phyloP scores from a whole-genome alignment of 2,329 filamentous ascomycete species.

The Emergomyces africanus region DNA sequence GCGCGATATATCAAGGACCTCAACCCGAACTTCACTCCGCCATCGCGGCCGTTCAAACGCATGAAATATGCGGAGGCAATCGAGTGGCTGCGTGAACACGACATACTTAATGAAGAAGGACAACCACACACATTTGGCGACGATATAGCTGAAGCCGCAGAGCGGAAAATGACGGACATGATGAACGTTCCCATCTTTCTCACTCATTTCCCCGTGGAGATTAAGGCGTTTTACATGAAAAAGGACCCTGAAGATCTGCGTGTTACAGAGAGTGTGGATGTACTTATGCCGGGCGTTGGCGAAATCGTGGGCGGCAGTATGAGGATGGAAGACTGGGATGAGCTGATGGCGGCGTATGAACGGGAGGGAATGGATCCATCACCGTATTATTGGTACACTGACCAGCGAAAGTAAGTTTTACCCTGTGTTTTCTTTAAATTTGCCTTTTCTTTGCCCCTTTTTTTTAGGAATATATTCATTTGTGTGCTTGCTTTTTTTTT shows the following conservation, averaged over 20 bases:
- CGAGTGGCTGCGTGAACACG: constrained; percentile 78
- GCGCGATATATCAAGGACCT: constrained; percentile 65
- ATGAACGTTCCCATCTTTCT: constrained; percentile 94
- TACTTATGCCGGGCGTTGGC: constrained; percentile 81
- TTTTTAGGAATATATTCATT: neutral
- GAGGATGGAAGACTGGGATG: constrained; percentile 86
- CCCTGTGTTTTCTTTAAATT: constrained; percentile 3
- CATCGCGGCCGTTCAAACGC: constrained; percentile 75
- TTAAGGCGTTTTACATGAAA: constrained; percentile 99
- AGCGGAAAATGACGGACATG: constrained; percentile 91
- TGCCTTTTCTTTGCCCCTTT: neutral
- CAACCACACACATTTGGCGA: constrained; percentile 86
- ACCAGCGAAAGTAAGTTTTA: constrained; percentile 72
- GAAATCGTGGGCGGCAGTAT: constrained; percentile 96
- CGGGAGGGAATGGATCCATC: constrained; percentile 71
- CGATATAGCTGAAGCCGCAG: constrained; percentile 94
- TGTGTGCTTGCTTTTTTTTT: neutral
- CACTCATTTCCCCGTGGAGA: constrained; percentile 91
- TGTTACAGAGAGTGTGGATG: constrained; percentile 87
- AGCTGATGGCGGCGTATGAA: constrained; percentile 78
- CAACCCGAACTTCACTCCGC: constrained; percentile 80
- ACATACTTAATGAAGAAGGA: constrained; percentile 87
- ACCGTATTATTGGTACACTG: constrained; percentile 97
- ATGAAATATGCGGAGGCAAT: constrained; percentile 96
- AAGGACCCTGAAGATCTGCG: constrained; percentile 65